phyloP scores from a whole-genome alignment of 805 yeast species.

The Lipomyces yamadae region DNA sequence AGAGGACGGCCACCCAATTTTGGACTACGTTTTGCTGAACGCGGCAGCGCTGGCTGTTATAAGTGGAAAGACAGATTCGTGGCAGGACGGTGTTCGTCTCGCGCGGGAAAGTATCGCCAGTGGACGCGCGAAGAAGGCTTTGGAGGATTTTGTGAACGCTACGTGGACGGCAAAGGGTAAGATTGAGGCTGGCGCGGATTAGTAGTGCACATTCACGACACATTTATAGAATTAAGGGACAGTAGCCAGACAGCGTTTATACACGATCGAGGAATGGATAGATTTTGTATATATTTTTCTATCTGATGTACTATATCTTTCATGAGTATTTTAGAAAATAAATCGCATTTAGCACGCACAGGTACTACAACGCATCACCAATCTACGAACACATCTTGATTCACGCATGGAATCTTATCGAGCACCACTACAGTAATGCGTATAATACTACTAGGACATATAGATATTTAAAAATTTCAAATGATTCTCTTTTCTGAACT shows the following conservation, averaged over 20 bases:
- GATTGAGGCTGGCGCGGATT: conserved; percentile 6
- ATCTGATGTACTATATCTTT: not conserved
- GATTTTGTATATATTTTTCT: not conserved
- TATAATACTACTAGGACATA: not conserved
- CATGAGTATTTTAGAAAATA: no score
- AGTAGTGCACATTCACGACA: no score
- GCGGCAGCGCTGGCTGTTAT: conserved; percentile 85
- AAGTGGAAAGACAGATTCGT: conserved; percentile 63
- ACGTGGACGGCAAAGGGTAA: conserved; percentile 31
- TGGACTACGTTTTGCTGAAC: conserved; percentile 89
- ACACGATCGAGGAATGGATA: no score
- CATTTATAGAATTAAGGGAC: no score
- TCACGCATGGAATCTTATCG: not conserved
- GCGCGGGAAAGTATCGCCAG: conserved; percentile 71
- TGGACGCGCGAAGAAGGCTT: conserved; percentile 68
- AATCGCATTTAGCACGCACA: no score
- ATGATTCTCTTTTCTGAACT: not conserved
- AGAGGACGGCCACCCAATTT: conserved; percentile 57
- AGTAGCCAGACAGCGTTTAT: no score
- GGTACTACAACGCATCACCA: no score
- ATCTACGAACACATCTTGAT: no score
- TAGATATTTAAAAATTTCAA: no score
- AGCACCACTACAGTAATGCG: not conserved
- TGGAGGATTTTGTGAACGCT: conserved; percentile 58
- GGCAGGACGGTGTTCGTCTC: conserved; percentile 76